These are phyloP conservation scores for Botrytis tulipae DNA, from an alignment of 2,329 filamentous ascomycete genomes.

Conservation along the genomic window DNA sequence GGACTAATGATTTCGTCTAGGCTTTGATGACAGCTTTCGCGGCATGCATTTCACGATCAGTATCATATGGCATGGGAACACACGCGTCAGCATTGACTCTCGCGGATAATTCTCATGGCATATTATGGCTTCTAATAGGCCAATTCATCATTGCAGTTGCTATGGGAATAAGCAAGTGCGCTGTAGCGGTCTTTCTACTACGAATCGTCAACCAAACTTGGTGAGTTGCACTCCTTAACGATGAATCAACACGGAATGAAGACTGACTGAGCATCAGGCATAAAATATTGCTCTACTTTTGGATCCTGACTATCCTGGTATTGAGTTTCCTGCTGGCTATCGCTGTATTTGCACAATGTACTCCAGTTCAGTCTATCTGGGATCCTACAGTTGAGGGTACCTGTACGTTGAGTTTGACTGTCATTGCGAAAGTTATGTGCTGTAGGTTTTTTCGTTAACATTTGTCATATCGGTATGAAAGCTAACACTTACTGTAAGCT, in stretches of 20 bases:
- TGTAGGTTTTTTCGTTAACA: background rate
- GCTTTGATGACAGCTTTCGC: conserved; percentile 9
- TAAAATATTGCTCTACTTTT: conserved; percentile 9
- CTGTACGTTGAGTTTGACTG: conserved; percentile 2
- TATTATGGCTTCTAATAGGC: conserved; percentile 17
- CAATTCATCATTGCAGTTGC: conserved; percentile 9
- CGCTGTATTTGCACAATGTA: conserved; percentile 6
- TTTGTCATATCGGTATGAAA: too few species aligned
- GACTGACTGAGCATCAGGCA: background rate
- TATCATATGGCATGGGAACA: conserved; percentile 11
- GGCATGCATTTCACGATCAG: background rate
- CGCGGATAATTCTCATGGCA: background rate
- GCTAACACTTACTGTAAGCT: background rate
- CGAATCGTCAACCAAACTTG: conserved; percentile 15
- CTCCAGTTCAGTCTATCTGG: conserved; percentile 8
- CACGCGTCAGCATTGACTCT: background rate
- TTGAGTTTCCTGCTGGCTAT: conserved; percentile 5
- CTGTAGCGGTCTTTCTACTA: conserved; percentile 9
- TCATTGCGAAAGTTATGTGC: conserved; percentile 14
- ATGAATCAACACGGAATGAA: background rate
- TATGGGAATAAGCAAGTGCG: conserved; percentile 18
- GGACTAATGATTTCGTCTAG: background rate
- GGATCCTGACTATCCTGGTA: background rate
- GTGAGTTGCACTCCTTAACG: background rate
- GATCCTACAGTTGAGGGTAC: conserved; percentile 1